Conservation (phyloP, 1,284 basidiomycete species). For the Clitocybe nebularis region DNA sequence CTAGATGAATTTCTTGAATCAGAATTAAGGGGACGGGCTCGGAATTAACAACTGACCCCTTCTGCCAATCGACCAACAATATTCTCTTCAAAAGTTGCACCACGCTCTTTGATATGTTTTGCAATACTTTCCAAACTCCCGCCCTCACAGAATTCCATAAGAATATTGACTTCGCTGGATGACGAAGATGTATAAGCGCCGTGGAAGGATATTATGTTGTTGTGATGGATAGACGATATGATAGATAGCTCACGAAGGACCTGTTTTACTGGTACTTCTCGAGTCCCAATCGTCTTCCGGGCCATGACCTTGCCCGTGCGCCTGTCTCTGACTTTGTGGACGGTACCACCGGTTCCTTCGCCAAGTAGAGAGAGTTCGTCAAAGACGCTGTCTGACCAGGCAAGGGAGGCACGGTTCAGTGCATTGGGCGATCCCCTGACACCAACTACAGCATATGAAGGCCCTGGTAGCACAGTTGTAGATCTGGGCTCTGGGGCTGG, state of each 20-base stretch:
- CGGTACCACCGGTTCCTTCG: conserved; percentile 94
- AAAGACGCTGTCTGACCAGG: conserved; percentile 69
- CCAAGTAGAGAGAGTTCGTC: conserved; percentile 78
- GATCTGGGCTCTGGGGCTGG: conserved; percentile 32
- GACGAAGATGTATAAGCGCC: conserved; percentile 94
- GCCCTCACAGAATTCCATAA: conserved; percentile 95
- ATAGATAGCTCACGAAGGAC: conserved; percentile 91
- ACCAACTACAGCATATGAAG: conserved; percentile 31
- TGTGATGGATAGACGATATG: conserved; percentile 79
- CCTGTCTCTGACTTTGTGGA: conserved; percentile 84
- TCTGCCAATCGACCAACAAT: conserved; percentile 90
- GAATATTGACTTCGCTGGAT: conserved; percentile 90
- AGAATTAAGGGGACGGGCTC: too few relatives aligned
- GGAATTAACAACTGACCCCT: conserved; percentile 67
- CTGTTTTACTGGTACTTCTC: conserved; percentile 90
- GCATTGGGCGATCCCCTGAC: conserved; percentile 37
- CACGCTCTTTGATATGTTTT: conserved; percentile 79
- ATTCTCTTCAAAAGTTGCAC: conserved; percentile 84
- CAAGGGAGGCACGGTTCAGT: conserved; percentile 27
- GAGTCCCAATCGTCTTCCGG: conserved; percentile 94
- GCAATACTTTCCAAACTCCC: conserved; percentile 85
- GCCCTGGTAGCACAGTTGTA: conserved; percentile 26
- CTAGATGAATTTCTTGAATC: conserved; percentile 35
- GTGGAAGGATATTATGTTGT: conserved; percentile 90
- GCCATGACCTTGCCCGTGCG: conserved; percentile 82